Percentiles rank a stretch among this genome's conserved stretches.
These are phyloP conservation scores for Paecilomyces variotii DNA, from an alignment of 2,329 filamentous ascomycete genomes.

Conservation along the genomic window DNA sequence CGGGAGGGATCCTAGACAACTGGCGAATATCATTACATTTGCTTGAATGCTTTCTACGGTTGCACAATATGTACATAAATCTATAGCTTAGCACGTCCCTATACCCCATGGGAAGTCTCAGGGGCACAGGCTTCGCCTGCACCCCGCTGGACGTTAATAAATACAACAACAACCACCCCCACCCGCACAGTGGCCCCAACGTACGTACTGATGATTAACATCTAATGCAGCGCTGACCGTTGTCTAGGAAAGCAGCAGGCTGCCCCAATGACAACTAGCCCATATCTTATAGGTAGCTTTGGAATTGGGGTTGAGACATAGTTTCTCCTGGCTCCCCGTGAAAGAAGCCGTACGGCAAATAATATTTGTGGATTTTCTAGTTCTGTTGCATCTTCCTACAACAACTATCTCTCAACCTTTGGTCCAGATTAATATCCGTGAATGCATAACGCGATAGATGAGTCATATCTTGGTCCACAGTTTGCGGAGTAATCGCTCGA, in stretches of 20 bases:
- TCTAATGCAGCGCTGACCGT: neutral
- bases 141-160: too few species aligned
- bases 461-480: conserved; percentile 2
- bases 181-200: neutral
- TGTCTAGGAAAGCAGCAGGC: neutral
- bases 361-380: conserved; percentile 2
- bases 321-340: conserved; percentile 1
- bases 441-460: conserved; percentile 4
- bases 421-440: neutral
- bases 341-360: neutral
- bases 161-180: too few species aligned
- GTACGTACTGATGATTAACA: neutral
- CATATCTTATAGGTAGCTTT: conserved; percentile 4
- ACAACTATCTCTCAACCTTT: neutral
- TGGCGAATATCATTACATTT: too few species aligned
- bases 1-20: too few species aligned
- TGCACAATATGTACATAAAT: too few species aligned
- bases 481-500: conserved; percentile 5
- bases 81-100: too few species aligned
- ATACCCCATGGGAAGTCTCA: too few species aligned
- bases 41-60: too few species aligned
- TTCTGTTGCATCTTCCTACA: conserved; percentile 3
- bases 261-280: neutral
- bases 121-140: too few species aligned
- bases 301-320: conserved; percentile 5